Evolutionary conservation across 768 basidiomycete genomes (phyloP), one percentile per base, ranked within the genome.

Genomic region (Lyophyllum shimeji): DNA sequence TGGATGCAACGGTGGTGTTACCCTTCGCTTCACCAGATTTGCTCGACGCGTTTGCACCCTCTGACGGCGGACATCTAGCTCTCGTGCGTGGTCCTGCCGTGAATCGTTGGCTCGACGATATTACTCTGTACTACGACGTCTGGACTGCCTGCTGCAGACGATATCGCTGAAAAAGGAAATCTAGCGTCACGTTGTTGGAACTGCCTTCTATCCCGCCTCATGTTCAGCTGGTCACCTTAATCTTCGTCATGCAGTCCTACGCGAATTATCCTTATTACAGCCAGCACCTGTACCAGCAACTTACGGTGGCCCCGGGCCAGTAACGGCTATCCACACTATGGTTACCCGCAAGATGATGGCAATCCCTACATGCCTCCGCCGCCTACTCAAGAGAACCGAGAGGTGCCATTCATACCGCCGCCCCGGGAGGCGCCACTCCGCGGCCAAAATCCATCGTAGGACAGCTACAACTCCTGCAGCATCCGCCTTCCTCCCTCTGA

Each of bases 221-320:
- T 61, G 44, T 48, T 56, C 39, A 64, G 8, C 27, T 18, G 13
- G 29, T 25, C 55, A 34, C 53, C 60, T 42, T 51, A 54, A 37
- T 74, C 71, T 68, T 27, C 51, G 52, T 46, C 71, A 75, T 65
- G 67, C 73, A 71, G 57, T 60, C 67, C 4, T 79, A 75, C 45
- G 63, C 64, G 43, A 73, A 62, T 44, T 82, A 81, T 67, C 66
- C 73, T 23, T 77, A 78, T 69, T 80, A 79, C 59, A 69, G 69
- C 18, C 78, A 80, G 45, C 75, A 76, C 11, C 66, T 71, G 23
- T 79, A 82, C 20, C 76, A 72, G 23, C 73, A 75, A 46, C 71
- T 68, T 13, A 67, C 76, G 23, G 67, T 31, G 72, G 72, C 55
- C 62, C 69, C n/a, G n/a, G n/a, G n/a, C n/a, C 21, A 69, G 70